Evolutionary conservation across 192 early-diverging fungal genomes (phyloP).

Genomic region (Coemansia javaensis): DNA sequence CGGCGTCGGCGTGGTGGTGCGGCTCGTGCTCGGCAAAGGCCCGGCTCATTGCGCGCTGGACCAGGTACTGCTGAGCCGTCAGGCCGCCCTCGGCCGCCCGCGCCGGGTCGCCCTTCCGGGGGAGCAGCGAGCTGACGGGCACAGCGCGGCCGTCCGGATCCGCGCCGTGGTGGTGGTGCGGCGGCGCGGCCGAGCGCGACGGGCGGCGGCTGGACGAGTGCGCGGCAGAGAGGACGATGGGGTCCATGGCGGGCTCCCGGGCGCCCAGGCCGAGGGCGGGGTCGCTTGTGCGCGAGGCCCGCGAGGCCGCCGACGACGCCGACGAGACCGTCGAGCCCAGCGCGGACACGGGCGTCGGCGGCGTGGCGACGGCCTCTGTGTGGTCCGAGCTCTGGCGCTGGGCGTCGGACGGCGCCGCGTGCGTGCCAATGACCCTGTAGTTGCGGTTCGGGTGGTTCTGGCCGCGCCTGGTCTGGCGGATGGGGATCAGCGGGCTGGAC

Average conservation of each 20-base stretch:
- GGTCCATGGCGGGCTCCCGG: conserved; percentile 30
- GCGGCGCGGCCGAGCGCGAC: conserved; percentile 9
- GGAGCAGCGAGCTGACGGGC: conserved; percentile 40
- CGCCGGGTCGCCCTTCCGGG: conserved; percentile 5
- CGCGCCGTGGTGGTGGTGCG: conserved; percentile 9
- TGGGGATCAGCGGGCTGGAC: conserved; percentile 43
- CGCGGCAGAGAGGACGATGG: conserved; percentile 7
- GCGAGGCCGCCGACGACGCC: conserved; percentile 28
- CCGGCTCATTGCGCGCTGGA: conserved; percentile 23
- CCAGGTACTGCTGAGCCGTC: conserved; percentile 34
- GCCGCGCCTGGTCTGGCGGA: conserved; percentile 35
- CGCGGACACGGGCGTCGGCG: conserved; percentile 43
- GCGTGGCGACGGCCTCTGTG: conserved; percentile 19
- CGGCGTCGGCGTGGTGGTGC: conserved; percentile 2
- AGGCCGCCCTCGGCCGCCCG: conserved; percentile 6
- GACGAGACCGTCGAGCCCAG: conserved; percentile 24
- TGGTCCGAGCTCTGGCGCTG: conserved; percentile 9
- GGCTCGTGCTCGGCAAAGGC: conserved; percentile 7
- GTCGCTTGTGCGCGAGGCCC: conserved; percentile 32
- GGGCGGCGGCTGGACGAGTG: conserved; percentile 11
- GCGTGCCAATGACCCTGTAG: conserved; percentile 37
- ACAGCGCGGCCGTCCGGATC: conserved; percentile 39
- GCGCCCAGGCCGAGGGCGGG: too few species aligned
- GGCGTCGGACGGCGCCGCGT: conserved; percentile 8
- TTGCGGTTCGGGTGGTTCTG: conserved; percentile 36